Evolutionary conservation across 2,329 filamentous ascomycete species (phyloP), one percentile per base, ranked within the genome.

Genomic region (Epichloe gansuensis): DNA sequence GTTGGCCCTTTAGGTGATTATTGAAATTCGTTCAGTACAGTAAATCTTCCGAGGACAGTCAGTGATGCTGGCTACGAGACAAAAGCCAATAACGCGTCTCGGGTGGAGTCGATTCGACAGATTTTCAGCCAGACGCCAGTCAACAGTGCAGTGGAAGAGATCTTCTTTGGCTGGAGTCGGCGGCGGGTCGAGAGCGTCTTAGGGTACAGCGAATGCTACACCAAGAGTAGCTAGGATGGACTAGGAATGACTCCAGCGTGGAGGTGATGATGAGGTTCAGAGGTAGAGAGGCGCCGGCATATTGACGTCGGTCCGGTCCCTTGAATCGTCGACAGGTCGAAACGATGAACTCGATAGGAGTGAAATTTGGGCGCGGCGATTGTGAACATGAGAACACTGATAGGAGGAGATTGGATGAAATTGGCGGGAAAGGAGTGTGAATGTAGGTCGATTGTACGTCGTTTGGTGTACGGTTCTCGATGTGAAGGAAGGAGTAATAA

Each of bases 201-300:
- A 35, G 15, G 43, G 6, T 9, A 39, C 21, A n/a, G 31, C 15
- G 11, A 27, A 47, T 44, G 35, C 46, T 11, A 13, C 31, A 27
- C 41, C 6, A 15, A 34, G 27, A 31, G 15, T 45, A 11, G 23
- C 40, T 23, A 34, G 17, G 23, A 34, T 23, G n/a, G 31, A n/a
- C n/a, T 34, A 15, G 15, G 12, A 42, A 23, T 36, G 25, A 45
- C 46, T 45, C 51, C 51, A 23, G 23, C 34, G 41, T 13, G 40
- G 34, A 49, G 51, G 25, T n/a, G 40, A 27, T 15, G n/a, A 44
- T 45, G 17, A 45, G 25, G n/a, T 49, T 45, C 23, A 52, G 34
- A 36, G 21, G 51, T 8, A 17, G 31, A 45, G 12, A 41, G 11
- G 23, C 47, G 53, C 50, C 43, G 47, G 49, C 53, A 54, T 54